Base-by-base conservation (phyloP, 179 eudicot species). In the Beta macrorhiza region DNA sequence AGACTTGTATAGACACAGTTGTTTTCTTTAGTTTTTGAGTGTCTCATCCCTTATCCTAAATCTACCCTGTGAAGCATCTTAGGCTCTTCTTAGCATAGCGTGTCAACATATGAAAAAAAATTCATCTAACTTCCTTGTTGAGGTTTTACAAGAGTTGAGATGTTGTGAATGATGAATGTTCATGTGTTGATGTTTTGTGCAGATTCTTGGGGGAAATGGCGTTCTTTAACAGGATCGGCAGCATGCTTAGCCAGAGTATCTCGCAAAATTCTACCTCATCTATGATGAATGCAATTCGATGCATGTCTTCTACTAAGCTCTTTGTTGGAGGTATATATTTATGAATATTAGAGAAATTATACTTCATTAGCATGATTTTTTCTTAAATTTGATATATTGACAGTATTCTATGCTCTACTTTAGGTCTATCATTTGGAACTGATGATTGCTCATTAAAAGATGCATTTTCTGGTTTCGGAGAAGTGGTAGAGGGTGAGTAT, bases 341-440 rank as follows among this genome's bases (percentile, higher is more conserved):
- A 22, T 56, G 4, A 32, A 58, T 45, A 0, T 56, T 3, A 0
- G 8, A 15, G 20, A 2, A n/a, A 3, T 15, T 15, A 13, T 49
- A 22, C 14, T n/a, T 44, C n/a, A 59, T 52, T 49, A 71, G 17
- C 20, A 68, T 52, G 59, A 5, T 4, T 9, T 5, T 52, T 6
- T 13, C 37, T 67, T 20, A 8, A 9, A n/a, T 1, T 7, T 10
- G 17, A 4, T 53, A 11, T 22, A 25, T 25, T 29, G 4, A 20
- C 7, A 13, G 3, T 63, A 1, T 53, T 6, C 13, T 77, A 14
- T 53, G 20, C 22, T 57, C 63, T 51, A 2, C 15, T 29, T 47
- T 64, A 92, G 97, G 97, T 80, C 94, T 92, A 65, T 90, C 97
- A 4, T 91, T 78, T 70, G 85, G 88, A 74, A 91, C 93, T 77